A percentile compares a stretch with the other conserved stretches of the same genome.
These are phyloP conservation scores for Leccinum imitatum DNA, from an alignment of 768 basidiomycete species.

Conservation along the genomic window DNA sequence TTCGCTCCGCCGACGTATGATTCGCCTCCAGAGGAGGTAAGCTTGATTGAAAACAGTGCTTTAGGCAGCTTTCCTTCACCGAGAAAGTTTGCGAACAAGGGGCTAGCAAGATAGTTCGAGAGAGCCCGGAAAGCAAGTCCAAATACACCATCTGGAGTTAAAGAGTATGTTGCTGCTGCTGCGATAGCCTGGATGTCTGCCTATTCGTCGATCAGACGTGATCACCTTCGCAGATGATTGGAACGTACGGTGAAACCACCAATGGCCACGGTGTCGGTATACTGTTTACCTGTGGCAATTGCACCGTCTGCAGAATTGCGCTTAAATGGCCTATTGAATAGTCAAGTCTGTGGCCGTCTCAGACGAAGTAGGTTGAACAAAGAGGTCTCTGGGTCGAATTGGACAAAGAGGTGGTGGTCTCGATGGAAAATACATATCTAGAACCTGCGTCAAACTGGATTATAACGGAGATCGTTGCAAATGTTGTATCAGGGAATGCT, in stretches of 20 bases:
- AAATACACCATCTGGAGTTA: constrained; percentile 14
- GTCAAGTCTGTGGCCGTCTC: constrained; percentile 26
- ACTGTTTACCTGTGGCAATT: constrained; percentile 35
- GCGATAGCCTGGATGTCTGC: constrained; percentile 13
- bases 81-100: constrained; percentile 32
- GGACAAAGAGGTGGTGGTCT: not conserved
- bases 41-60: constrained; percentile 25
- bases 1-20: constrained; percentile 45
- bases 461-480: not conserved
- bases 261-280: constrained; percentile 31
- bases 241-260: constrained; percentile 5
- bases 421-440: constrained; percentile 3
- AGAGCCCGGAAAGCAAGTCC: constrained; percentile 34
- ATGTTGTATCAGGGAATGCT: not conserved
- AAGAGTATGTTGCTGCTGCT: constrained; percentile 9
- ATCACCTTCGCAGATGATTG: not conserved
- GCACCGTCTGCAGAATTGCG: constrained; percentile 36
- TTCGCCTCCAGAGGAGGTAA: constrained; percentile 27
- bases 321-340: constrained; percentile 19
- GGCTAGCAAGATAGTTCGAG: constrained; percentile 23
- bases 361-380: constrained; percentile 18
- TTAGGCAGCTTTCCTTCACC: constrained; percentile 12
- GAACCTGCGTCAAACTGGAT: constrained; percentile 33
- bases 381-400: constrained; percentile 15
- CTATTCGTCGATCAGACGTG: constrained; percentile 5